Conservation (phyloP, 2,329 filamentous ascomycete species). For the Coniochaeta prunicola region DNA sequence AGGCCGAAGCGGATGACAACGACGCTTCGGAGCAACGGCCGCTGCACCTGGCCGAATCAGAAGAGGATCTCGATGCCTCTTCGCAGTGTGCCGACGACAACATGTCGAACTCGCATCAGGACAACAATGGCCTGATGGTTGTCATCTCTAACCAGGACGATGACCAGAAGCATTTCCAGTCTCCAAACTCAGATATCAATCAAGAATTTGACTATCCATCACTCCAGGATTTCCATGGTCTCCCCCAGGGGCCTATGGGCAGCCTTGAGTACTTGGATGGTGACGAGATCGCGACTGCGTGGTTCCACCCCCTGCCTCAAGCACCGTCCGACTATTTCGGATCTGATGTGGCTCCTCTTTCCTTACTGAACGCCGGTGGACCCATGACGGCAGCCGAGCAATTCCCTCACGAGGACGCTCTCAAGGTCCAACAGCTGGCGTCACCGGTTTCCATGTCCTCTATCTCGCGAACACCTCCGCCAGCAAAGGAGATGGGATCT, state of each 20-base stretch:
- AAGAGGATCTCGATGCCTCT: not conserved
- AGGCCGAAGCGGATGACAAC: not conserved
- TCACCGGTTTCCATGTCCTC: constrained; percentile 19
- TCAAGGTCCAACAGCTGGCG: constrained; percentile 6
- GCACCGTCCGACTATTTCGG: not conserved
- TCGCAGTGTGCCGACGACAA: not conserved
- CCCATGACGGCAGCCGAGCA: not conserved
- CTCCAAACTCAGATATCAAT: not conserved
- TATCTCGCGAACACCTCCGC: constrained; percentile 19
- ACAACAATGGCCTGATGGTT: not conserved
- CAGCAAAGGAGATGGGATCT: constrained; percentile 27
- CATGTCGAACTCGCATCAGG: not conserved
- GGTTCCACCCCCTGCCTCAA: not conserved
- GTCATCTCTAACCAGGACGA: not conserved
- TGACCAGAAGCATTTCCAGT: not conserved
- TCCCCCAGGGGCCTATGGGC: not conserved
- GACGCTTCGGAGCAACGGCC: constrained; percentile 7
- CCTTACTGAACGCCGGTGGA: not conserved
- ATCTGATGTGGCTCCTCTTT: not conserved
- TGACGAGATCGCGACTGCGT: not conserved
- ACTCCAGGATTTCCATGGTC: not conserved
- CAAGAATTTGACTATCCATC: not conserved
- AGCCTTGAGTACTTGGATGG: not conserved
- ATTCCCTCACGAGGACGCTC: constrained; percentile 6
- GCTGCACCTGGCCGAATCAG: constrained; percentile 10